Percentiles rank a stretch among this genome's conserved stretches.
Conservation (phyloP, 345 rosid species). For the Anacardium occidentale region DNA sequence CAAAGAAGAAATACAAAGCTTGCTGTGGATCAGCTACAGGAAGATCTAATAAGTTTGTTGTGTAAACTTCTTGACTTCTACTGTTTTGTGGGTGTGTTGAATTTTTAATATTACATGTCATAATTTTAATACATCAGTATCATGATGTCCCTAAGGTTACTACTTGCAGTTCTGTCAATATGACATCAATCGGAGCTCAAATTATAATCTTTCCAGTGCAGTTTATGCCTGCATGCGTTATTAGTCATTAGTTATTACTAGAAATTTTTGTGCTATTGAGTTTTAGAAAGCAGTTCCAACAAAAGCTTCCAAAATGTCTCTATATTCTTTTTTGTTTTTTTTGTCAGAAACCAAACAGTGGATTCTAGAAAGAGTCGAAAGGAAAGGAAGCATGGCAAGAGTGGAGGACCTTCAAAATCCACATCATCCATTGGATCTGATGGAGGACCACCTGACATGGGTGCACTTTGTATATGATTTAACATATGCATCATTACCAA, state of each 20-base stretch:
- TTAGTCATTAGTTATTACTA: background rate
- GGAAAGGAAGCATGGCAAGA: constrained; percentile 49
- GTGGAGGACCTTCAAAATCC: constrained; percentile 41
- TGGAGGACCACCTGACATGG: constrained; percentile 61
- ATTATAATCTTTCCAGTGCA: background rate
- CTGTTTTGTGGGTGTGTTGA: constrained; percentile 7
- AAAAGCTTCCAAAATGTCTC: background rate
- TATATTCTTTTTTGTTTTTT: constrained; percentile 10
- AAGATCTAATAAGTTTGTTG: constrained; percentile 45
- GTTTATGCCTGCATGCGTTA: background rate
- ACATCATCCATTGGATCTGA: constrained; percentile 41
- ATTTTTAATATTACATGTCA: too few species aligned
- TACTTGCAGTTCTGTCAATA: background rate
- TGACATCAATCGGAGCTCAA: background rate
- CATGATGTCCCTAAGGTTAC: background rate
- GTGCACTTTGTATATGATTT: constrained; percentile 77
- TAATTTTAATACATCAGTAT: too few species aligned
- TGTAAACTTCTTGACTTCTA: constrained; percentile 43
- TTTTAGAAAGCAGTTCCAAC: background rate
- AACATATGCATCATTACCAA: constrained; percentile 16
- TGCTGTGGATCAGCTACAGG: constrained; percentile 77
- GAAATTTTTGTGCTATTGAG: background rate
- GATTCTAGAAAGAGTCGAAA: constrained; percentile 63
- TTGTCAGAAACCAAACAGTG: constrained; percentile 41
- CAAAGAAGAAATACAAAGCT: constrained; percentile 87